phyloP scores from a whole-genome alignment of 768 basidiomycete species.

The Lentinula aciculospora region DNA sequence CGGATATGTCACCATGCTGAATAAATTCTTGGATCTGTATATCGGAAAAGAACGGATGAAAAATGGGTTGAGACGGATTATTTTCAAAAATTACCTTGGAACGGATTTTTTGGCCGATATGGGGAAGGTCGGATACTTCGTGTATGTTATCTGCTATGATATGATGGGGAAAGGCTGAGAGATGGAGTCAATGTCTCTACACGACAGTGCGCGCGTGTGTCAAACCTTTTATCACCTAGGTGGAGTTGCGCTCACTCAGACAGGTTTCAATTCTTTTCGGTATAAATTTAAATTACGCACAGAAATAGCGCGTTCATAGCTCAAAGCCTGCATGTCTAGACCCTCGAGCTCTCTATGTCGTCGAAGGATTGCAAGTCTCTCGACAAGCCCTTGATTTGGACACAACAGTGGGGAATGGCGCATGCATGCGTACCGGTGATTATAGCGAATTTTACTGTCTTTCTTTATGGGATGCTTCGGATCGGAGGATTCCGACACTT shows the following conservation, averaged over 20 bases:
- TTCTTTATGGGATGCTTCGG: neutral
- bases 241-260: neutral
- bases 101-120: conserved; percentile 43
- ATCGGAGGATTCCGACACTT: neutral
- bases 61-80: too few relatives aligned
- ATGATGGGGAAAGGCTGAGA: conserved; percentile 40
- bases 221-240: conserved; percentile 44
- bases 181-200: neutral
- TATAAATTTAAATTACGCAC: conserved; percentile 29
- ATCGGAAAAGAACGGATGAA: neutral
- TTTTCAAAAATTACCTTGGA: too few relatives aligned
- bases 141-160: conserved; percentile 32
- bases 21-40: conserved; percentile 63
- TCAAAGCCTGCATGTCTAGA: conserved; percentile 59
- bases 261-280: neutral
- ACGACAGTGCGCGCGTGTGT: neutral
- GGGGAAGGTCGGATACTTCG: conserved; percentile 35
- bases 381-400: conserved; percentile 57
- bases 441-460: conserved; percentile 17
- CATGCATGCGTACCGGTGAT: conserved; percentile 48
- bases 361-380: conserved; percentile 55
- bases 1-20: conserved; percentile 46
- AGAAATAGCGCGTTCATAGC: conserved; percentile 69
- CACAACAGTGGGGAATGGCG: conserved; percentile 65
- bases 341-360: conserved; percentile 61